Evolutionary conservation across 192 early-diverging fungal species (phyloP), one percentile per base, ranked within the genome.

Genomic region (Dispira parvispora): DNA sequence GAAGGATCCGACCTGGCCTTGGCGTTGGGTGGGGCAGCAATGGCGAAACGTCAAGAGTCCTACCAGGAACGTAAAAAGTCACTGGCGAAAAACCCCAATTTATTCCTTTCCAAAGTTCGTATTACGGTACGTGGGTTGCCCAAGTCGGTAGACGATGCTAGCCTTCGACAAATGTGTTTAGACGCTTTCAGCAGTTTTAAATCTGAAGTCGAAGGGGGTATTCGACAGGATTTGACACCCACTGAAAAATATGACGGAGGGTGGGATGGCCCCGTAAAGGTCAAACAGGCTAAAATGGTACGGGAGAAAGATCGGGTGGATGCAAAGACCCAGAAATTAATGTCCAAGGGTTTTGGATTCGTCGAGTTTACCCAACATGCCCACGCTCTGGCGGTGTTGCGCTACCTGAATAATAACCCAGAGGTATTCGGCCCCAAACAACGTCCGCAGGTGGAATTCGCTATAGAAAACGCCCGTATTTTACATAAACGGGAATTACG

Each of bases 291-390:
- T 52, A 95, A 95, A 75, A 77, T 94, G 56, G 75, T 94, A 46
- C 78, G 82, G 21, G 83, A 80, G 45, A 82, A 80, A 56, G 88
- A 89, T 64, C 80, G 88, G 46, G 75, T 91, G 21, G 95, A 98
- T 69, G 69, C 75, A 2, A 69, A 63, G 11, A 85, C 88, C 1
- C 80, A 86, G 44, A 72, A 82, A 65, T 65, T 73, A 16, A 79
- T 84, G 32, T 86, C 82, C 62, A 88, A 89, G 70, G 91, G 95
- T 47, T 96, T 87, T 63, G 93, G 88, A 42, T 98, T 98, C 77
- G 73, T 98, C 69, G 95, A 98, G 73, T 96, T 88, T 65, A 76
- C 64, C 26, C 75, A 75, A 11, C 92, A 98, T 67, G 78, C 90
- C 0, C 91, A 96, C 65, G 95, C 95, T 12, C 76, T 98, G 57